phyloP scores from a whole-genome alignment of 73 alveolate species.

The Loxodes magnus region DNA sequence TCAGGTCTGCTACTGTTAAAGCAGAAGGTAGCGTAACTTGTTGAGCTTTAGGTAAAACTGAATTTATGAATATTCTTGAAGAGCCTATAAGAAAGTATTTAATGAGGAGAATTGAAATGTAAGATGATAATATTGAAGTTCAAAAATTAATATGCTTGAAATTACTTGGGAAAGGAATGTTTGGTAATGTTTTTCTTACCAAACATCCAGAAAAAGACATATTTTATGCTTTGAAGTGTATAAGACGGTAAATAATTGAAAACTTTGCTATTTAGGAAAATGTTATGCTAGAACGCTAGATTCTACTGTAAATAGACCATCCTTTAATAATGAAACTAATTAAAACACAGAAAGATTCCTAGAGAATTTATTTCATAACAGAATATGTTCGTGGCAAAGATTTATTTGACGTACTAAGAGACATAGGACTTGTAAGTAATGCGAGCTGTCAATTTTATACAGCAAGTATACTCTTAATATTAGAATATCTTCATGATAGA shows the following conservation, averaged over 20 bases:
- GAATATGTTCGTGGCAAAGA: conserved; percentile 39
- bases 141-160: conserved; percentile 26
- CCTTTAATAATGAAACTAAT: conserved; percentile 32
- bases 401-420: conserved; percentile 37
- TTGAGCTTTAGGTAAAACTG: conserved; percentile 18
- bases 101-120: conserved; percentile 23
- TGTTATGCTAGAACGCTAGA: conserved; percentile 26
- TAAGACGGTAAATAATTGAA: conserved; percentile 18
- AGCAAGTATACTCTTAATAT: conserved; percentile 22
- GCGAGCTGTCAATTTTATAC: conserved; percentile 28
- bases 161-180: conserved; percentile 39
- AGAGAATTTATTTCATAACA: conserved; percentile 17
- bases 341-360: conserved; percentile 17
- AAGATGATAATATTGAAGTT: conserved; percentile 29
- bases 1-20: conserved; percentile 36
- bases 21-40: conserved; percentile 24
- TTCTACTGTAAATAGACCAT: conserved; percentile 23
- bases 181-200: conserved; percentile 17
- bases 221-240: conserved; percentile 22
- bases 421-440: conserved; percentile 22
- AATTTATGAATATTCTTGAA: conserved; percentile 20
- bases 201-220: conserved; percentile 16
- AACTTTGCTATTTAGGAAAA: conserved; percentile 15
- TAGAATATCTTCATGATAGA: conserved; percentile 30
- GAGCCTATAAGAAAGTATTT: conserved; percentile 22